Percentiles rank a stretch among this genome's conserved stretches.
Evolutionary conservation across 768 basidiomycete genomes (phyloP).

Genomic region (Boletellus ananas): DNA sequence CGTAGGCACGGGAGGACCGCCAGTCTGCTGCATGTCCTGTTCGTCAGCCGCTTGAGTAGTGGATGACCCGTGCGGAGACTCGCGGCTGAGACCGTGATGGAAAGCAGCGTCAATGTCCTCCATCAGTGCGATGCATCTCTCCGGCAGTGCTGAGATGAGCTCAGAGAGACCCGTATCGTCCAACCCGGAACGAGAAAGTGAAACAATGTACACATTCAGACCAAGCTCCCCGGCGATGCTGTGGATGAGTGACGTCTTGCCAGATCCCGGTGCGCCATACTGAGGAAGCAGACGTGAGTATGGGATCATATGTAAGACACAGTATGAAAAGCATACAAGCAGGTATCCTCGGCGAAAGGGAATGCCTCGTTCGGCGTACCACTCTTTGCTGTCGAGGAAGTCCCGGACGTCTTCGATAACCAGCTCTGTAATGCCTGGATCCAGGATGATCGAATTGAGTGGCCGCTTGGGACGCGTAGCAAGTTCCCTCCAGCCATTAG

Average conservation of each 20-base stretch:
- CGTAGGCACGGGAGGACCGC: slow-evolving; percentile 9
- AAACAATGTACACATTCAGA: slow-evolving; percentile 69
- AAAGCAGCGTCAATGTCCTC: slow-evolving; percentile 85
- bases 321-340: slow-evolving; percentile 34
- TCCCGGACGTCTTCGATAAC: slow-evolving; percentile 67
- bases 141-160: slow-evolving; percentile 61
- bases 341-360: slow-evolving; percentile 80
- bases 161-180: slow-evolving; percentile 59
- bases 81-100: slow-evolving; percentile 38
- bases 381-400: slow-evolving; percentile 62
- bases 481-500: slow-evolving; percentile 51
- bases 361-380: slow-evolving; percentile 76
- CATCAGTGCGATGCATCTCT: slow-evolving; percentile 72
- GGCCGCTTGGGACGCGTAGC: slow-evolving; percentile 62
- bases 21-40: slow-evolving; percentile 10
- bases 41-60: neutral
- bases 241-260: slow-evolving; percentile 78
- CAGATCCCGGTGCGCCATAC: slow-evolving; percentile 74
- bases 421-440: slow-evolving; percentile 62
- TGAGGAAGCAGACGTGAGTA: slow-evolving; percentile 17
- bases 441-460: slow-evolving; percentile 63
- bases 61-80: slow-evolving; percentile 4
- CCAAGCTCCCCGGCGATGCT: slow-evolving; percentile 74
- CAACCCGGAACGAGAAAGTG: slow-evolving; percentile 57
- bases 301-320: neutral